Evolutionary conservation across 2,329 filamentous ascomycete genomes (phyloP), one percentile per base, ranked within the genome.

Genomic region (Chaetomiaceae sp.): DNA sequence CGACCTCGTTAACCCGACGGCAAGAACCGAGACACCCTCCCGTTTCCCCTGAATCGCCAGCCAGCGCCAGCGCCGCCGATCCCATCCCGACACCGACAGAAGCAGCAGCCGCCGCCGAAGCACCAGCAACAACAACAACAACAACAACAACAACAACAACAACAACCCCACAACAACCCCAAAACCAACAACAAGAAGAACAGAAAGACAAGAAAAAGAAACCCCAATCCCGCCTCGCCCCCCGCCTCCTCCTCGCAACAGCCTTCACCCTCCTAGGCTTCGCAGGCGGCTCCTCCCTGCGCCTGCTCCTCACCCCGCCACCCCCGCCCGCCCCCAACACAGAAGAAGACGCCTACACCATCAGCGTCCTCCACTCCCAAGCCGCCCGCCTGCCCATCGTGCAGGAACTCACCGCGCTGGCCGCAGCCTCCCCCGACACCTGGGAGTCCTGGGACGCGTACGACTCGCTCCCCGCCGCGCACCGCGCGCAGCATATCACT

Each of bases 381-480:
- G 75, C 75, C 44, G 65, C 69, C 27, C 61, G 68, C 23, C 70
- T 80, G 3, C 73, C 76, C 43, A 61, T 79, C 54, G 74, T 81
- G 6, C 69, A 70, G 48, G 63, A 69, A 14, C 67, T 80, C 3
- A 64, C 68, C 17, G 60, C 30, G 30, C 8, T 12, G 25, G 25
- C 25, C 6, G 25, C 25, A 5, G 25, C 67, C 8, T 76, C 79
- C 60, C 68, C 70, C 13, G 55, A 16, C 10, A 21, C 47, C 4
- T 63, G 58, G 56, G 48, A 56, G 43, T 55, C 54, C 10, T 72
- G 72, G 70, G 68, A 71, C 48, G 71, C 72, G 19, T 75, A 74
- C 62, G 48, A 56, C 33, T 51, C 59, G 23, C 48, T 58, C 4
- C 38, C 56, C 4, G 23, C 52, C 9, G 49, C 47, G 44, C 57